Evolutionary conservation across 257 asterid species (phyloP).

Genomic region (Striga asiatica): DNA sequence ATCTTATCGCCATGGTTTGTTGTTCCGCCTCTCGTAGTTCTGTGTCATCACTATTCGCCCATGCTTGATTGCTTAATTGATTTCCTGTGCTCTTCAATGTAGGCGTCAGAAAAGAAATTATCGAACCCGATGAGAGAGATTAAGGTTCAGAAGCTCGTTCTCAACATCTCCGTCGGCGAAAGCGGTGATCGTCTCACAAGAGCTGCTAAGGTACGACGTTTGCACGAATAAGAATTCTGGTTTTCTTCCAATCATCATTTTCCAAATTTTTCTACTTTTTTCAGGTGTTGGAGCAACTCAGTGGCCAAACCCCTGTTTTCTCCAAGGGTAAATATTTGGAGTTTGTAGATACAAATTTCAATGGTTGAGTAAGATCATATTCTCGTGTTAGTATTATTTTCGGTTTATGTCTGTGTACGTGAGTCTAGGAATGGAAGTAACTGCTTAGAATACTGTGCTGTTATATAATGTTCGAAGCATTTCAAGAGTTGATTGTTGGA

Average conservation of each 20-base stretch:
- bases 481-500: neutral
- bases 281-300: conserved; percentile 38
- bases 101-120: conserved; percentile 37
- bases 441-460: neutral
- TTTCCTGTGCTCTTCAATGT: neutral
- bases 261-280: neutral
- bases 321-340: conserved; percentile 22
- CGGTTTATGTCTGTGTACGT: no score
- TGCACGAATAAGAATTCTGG: neutral
- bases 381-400: no score
- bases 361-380: no score
- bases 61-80: neutral
- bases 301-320: conserved; percentile 37
- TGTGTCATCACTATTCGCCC: neutral
- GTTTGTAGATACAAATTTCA: neutral
- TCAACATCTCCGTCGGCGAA: conserved; percentile 38
- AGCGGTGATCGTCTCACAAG: conserved; percentile 46
- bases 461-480: neutral
- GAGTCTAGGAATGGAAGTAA: no score
- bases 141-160: conserved; percentile 39
- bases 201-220: conserved; percentile 26
- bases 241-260: neutral
- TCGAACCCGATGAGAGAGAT: conserved; percentile 41
- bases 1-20: conserved; percentile 24
- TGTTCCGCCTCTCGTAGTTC: neutral